These are phyloP conservation scores for Zygnema circumcarinatum DNA, from an alignment of 139 green algal species.

Conservation along the genomic window DNA sequence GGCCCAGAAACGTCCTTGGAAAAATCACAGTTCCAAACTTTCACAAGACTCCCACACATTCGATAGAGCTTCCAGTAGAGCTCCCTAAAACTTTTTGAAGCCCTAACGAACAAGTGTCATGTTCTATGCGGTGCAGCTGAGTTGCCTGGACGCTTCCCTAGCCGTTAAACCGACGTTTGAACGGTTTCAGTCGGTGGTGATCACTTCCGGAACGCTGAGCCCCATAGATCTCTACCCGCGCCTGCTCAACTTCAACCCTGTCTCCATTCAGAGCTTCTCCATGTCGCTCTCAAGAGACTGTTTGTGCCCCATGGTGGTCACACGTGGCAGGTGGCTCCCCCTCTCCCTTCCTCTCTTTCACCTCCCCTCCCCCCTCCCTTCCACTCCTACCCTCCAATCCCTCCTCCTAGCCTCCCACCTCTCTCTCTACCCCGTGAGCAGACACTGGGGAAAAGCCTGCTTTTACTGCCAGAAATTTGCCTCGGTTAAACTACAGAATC, in stretches of 20 bases:
- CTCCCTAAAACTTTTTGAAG: neutral
- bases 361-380: too few species aligned
- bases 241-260: conserved; percentile 95
- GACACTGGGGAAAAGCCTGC: neutral
- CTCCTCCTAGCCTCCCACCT: too few species aligned
- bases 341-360: conserved; percentile 6
- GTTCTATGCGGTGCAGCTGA: conserved; percentile 74
- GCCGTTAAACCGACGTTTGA: conserved; percentile 94
- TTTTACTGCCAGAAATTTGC: too few species aligned
- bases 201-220: conserved; percentile 95
- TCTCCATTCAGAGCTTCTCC: conserved; percentile 78
- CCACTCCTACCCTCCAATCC: too few species aligned
- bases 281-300: conserved; percentile 97
- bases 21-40: neutral
- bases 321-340: conserved; percentile 64
- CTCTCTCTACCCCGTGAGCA: conserved; percentile 5
- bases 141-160: conserved; percentile 94
- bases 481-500: too few species aligned
- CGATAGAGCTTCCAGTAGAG: neutral
- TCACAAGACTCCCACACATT: neutral
- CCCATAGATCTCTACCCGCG: conserved; percentile 97
- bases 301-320: conserved; percentile 95
- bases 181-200: conserved; percentile 92
- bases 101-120: too few species aligned
- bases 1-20: neutral